Conservation (phyloP, 306 rosid species). For the Abrus precatorius region DNA sequence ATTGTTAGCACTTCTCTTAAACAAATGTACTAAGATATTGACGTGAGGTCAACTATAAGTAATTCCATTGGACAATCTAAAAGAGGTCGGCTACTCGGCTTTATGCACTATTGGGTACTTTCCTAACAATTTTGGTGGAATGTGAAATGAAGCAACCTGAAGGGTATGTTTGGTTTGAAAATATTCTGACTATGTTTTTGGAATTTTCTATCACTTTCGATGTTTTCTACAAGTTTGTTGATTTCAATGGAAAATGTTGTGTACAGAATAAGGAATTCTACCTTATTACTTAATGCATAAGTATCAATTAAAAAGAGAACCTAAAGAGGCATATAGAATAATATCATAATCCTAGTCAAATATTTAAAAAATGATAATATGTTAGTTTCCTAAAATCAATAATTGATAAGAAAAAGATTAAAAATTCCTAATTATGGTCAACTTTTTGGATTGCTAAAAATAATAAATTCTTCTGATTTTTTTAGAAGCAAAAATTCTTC, state of each 20-base stretch:
- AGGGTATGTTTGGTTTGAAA: not conserved
- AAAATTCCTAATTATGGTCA: too few relatives aligned
- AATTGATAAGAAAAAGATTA: too few relatives aligned
- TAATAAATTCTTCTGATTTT: too few relatives aligned
- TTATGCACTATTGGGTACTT: not conserved
- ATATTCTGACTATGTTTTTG: not conserved
- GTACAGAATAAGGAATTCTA: not conserved
- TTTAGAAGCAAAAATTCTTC: too few relatives aligned
- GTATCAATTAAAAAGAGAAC: not conserved
- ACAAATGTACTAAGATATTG: not conserved
- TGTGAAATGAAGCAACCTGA: constrained; percentile 16
- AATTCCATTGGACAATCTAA: constrained; percentile 22
- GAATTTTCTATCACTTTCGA: not conserved
- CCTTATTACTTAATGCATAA: not conserved
- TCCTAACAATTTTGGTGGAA: not conserved
- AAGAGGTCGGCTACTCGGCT: constrained; percentile 13
- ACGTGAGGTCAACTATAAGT: constrained; percentile 39
- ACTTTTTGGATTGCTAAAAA: too few relatives aligned
- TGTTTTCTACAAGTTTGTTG: not conserved
- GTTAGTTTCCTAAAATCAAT: too few relatives aligned
- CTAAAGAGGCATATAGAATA: too few relatives aligned
- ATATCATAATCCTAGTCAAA: too few relatives aligned
- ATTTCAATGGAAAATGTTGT: not conserved
- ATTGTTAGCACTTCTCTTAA: too few relatives aligned
- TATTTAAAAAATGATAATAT: too few relatives aligned